Evolutionary conservation across 1,284 basidiomycete species (phyloP).

Genomic region (Ganoderma boninense): DNA sequence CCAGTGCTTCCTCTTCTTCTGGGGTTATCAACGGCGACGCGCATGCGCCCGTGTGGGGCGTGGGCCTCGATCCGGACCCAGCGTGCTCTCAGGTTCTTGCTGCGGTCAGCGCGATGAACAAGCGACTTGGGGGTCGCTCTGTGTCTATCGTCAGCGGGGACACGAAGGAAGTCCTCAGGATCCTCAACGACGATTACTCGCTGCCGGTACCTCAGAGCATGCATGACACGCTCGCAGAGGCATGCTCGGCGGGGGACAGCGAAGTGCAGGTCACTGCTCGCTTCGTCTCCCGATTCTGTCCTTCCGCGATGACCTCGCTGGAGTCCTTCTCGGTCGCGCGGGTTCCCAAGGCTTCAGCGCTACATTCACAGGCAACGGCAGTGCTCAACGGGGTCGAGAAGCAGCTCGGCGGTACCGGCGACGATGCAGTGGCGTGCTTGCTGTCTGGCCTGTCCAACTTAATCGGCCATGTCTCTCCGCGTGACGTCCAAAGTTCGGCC

Average conservation of each 20-base stretch:
- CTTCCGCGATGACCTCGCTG: not conserved
- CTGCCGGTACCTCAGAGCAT: slow-evolving; percentile 71
- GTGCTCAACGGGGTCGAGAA: not conserved
- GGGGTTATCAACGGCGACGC: slow-evolving; percentile 59
- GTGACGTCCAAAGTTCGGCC: slow-evolving; percentile 52
- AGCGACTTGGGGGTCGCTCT: slow-evolving; percentile 28
- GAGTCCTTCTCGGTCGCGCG: not conserved
- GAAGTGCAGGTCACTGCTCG: slow-evolving; percentile 73
- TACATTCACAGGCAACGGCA: not conserved
- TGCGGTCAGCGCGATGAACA: slow-evolving; percentile 89
- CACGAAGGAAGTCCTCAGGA: slow-evolving; percentile 15
- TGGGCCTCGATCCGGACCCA: slow-evolving; percentile 94
- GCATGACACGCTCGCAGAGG: slow-evolving; percentile 9
- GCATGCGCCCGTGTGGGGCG: slow-evolving; percentile 90
- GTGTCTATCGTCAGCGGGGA: slow-evolving; percentile 14
- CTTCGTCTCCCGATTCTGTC: not conserved
- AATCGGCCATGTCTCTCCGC: slow-evolving; percentile 63
- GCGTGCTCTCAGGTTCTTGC: slow-evolving; percentile 94
- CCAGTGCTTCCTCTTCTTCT: slow-evolving; percentile 35
- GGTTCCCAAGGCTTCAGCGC: not conserved
- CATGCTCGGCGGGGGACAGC: slow-evolving; percentile 8
- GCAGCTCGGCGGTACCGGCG: not conserved
- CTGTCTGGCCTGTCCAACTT: not conserved
- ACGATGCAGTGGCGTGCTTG: not conserved
- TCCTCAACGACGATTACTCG: slow-evolving; percentile 68